phyloP scores from a whole-genome alignment of 306 rosid species.

The Canavalia gladiata region DNA sequence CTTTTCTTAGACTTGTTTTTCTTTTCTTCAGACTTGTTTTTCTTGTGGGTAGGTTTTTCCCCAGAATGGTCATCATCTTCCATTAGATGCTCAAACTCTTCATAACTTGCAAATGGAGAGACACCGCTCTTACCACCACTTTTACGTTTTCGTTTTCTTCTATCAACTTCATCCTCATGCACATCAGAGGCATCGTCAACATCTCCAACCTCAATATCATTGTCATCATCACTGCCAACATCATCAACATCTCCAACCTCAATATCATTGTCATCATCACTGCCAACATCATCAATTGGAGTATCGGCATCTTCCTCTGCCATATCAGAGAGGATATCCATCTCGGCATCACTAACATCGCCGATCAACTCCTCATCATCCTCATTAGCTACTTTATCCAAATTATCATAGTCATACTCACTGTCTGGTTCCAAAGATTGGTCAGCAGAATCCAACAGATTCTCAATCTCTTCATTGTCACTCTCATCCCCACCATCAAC shows the following conservation, averaged over 20 bases:
- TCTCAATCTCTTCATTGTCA: conserved; percentile 88
- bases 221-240: conserved; percentile 12
- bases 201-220: conserved; percentile 59
- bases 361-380: conserved; percentile 89
- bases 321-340: conserved; percentile 63
- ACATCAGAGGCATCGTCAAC: conserved; percentile 58
- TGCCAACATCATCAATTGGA: conserved; percentile 29
- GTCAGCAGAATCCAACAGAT: conserved; percentile 75
- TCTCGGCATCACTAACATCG: conserved; percentile 71
- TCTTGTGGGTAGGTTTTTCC: conserved; percentile 48
- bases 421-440: conserved; percentile 61
- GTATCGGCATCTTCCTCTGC: conserved; percentile 64
- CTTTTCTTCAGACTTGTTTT: conserved; percentile 24
- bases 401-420: conserved; percentile 86
- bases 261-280: conserved; percentile 26
- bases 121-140: conserved; percentile 57
- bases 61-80: conserved; percentile 45
- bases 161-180: conserved; percentile 52
- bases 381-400: conserved; percentile 71
- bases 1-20: conserved; percentile 46
- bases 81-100: conserved; percentile 84
- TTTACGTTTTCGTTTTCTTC: conserved; percentile 63
- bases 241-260: conserved; percentile 70
- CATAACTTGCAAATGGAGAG: conserved; percentile 87
- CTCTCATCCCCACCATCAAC: conserved; percentile 79